Base-by-base conservation (phyloP, 768 basidiomycete genomes). In the Leccinum pellstonianum region DNA sequence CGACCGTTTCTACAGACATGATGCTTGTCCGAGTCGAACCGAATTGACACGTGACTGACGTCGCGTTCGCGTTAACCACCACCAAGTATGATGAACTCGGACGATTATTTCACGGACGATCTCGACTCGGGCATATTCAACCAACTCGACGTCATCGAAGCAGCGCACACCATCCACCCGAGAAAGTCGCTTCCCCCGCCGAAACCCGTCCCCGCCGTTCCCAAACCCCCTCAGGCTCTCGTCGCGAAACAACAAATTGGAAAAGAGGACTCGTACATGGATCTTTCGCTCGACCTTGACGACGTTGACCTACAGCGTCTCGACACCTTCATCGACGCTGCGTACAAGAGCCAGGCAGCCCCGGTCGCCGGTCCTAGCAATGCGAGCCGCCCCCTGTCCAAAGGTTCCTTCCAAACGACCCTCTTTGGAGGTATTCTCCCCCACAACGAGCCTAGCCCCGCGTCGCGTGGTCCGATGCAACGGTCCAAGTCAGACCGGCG, bases 71-170 rank as follows among this genome's bases (percentile, higher is more conserved):
- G 29, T 29, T 29, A 29, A 29, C 29, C 9, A 29, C 27, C 57
- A 14, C 8, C 1, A 23, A 21, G 21, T 29, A 62, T 65, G 61
- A 90, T 92, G 89, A 88, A 85, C 77, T 90, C 88, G 37, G 90
- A 90, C 76, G 86, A 80, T 46, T 90, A 86, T 68, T 92, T 88
- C 69, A 82, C 83, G 62, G 85, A 85, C 61, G 86, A 87, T 4
- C 64, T 88, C 41, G 82, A 91, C 72, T 81, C 81, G 48, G 82
- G 80, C 37, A 80, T 83, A 3, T 67, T 91, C 7, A 73, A 80
- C 38, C 80, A 88, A 66, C 78, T 93, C 23, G 86, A 90, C 67
- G 80, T 83, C 19, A 86, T 93, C 49, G 90, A 93, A 74, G 85
- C 87, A 10, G 80, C 83, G 15, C 79, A 84, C 49, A 47, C 54